These are phyloP conservation scores for Backusella circina DNA, from an alignment of 192 early-diverging fungal species.

Conservation along the genomic window DNA sequence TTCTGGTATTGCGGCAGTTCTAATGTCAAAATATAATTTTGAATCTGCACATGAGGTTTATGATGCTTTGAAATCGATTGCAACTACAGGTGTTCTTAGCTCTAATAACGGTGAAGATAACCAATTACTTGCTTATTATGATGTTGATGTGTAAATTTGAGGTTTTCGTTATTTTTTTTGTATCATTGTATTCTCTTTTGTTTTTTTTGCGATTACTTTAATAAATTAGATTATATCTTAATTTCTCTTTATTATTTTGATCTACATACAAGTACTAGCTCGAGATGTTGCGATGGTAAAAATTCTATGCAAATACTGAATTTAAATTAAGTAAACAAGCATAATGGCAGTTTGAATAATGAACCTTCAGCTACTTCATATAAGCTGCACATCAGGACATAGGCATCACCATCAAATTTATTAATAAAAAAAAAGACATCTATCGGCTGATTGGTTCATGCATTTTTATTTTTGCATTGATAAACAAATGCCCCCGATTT, in stretches of 20 bases:
- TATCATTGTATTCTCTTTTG: neutral
- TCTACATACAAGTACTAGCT: no score
- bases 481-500: no score
- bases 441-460: no score
- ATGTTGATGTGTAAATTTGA: neutral
- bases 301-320: no score
- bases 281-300: no score
- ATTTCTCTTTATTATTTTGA: neutral
- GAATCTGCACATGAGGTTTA: slow-evolving; percentile 29
- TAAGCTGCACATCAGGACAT: no score
- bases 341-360: no score
- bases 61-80: slow-evolving; percentile 9
- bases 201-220: neutral
- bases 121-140: slow-evolving; percentile 1
- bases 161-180: neutral
- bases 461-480: no score
- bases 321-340: no score
- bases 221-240: neutral
- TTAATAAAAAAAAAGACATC: no score
- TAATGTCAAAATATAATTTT: slow-evolving; percentile 29
- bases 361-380: no score
- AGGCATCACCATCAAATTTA: no score
- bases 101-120: neutral
- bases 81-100: slow-evolving; percentile 11
- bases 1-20: slow-evolving; percentile 41